Conservation (phyloP, 495 filamentous ascomycete species). For the Podospora tetraspora region DNA sequence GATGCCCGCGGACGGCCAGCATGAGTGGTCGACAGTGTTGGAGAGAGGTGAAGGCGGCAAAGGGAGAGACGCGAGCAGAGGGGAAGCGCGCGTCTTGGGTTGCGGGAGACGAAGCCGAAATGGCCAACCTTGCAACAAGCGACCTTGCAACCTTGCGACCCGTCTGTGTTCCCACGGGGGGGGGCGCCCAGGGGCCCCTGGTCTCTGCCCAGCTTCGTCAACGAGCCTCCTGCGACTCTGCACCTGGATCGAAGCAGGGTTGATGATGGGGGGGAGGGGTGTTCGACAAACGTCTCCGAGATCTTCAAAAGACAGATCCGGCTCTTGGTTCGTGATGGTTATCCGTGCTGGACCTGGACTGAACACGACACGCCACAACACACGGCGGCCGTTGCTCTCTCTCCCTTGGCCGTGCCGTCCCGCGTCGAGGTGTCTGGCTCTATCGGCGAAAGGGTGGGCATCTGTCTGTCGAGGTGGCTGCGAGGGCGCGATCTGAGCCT, state of each 20-base stretch:
- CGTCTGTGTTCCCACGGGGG: slow-evolving; percentile 13
- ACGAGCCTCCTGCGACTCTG: slow-evolving; percentile 5
- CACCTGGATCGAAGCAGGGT: slow-evolving; percentile 14
- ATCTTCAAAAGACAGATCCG: slow-evolving; percentile 12
- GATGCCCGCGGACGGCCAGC: slow-evolving; percentile 22
- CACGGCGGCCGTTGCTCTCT: not conserved
- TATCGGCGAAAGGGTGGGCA: not conserved
- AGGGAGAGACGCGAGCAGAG: slow-evolving; percentile 33
- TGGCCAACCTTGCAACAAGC: slow-evolving; percentile 23
- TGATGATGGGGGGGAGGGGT: slow-evolving; percentile 1
- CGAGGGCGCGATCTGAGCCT: slow-evolving; percentile 1
- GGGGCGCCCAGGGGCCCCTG: slow-evolving; percentile 3
- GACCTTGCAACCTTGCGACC: slow-evolving; percentile 4
- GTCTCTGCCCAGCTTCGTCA: slow-evolving; percentile 4
- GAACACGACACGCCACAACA: not conserved
- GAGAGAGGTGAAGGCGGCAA: slow-evolving; percentile 29
- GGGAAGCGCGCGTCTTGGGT: slow-evolving; percentile 37
- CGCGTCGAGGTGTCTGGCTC: slow-evolving; percentile 1
- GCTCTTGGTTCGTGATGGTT: not conserved
- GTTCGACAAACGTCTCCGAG: slow-evolving; percentile 1
- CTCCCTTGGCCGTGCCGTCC: not conserved
- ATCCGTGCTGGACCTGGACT: not conserved
- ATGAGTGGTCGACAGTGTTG: slow-evolving; percentile 32
- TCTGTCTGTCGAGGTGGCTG: not conserved
- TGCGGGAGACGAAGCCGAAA: slow-evolving; percentile 20